A percentile compares a stretch with the other conserved stretches of the same genome.
phyloP scores from a whole-genome alignment of 129 eudicot genomes.

The Solidago caesia region DNA sequence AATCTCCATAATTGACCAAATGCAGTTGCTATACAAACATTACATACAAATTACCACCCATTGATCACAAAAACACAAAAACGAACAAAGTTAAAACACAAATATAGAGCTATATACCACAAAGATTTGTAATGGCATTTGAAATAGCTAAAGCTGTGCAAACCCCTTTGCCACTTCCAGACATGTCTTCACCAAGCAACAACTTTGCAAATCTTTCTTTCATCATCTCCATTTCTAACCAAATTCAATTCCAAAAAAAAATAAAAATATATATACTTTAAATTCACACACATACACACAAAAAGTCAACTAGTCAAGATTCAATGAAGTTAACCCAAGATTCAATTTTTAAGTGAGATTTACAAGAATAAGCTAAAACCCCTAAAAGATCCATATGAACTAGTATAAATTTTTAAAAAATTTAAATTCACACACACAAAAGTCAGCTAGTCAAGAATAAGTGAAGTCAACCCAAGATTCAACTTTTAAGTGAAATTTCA shows the following conservation, averaged over 20 bases:
- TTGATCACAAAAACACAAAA: conserved; percentile 10
- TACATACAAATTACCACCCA: background rate
- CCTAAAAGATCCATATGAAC: no score
- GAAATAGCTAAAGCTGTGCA: conserved; percentile 87
- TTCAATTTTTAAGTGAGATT: background rate
- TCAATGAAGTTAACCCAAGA: background rate
- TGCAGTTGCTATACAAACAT: conserved; percentile 54
- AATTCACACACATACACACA: background rate
- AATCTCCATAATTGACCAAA: conserved; percentile 95
- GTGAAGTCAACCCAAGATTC: conserved; percentile 10
- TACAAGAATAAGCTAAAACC: background rate
- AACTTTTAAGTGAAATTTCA: background rate
- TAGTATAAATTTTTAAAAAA: background rate
- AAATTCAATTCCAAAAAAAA: conserved; percentile 7
- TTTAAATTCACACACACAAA: background rate
- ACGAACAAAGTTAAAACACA: background rate
- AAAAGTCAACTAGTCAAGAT: background rate
- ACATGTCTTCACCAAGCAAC: conserved; percentile 93
- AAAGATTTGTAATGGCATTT: conserved; percentile 84
- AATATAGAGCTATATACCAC: conserved; percentile 41
- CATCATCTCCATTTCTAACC: conserved; percentile 77
- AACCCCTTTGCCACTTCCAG: conserved; percentile 96
- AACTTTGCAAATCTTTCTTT: conserved; percentile 86
- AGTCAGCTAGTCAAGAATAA: background rate
- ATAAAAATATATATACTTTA: no score